Evolutionary conservation across 2,329 filamentous ascomycete species (phyloP), one percentile per base, ranked within the genome.

Genomic region (Fonsecaea pedrosoi): DNA sequence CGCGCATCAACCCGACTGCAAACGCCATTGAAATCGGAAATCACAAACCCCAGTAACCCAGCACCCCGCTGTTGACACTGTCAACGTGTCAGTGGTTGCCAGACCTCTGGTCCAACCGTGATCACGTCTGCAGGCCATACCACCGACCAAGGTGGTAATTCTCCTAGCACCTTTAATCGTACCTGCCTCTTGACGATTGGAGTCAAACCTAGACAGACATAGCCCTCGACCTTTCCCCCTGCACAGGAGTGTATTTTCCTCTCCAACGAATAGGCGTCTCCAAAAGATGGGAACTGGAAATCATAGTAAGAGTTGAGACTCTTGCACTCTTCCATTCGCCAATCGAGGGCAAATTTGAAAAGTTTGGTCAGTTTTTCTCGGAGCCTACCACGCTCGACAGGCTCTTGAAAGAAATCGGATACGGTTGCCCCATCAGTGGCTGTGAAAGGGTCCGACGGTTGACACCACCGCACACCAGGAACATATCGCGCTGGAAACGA

Each of bases 261-360:
- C 8, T 21, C 15, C 3, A 7, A 0, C 7, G 3, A 4, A 12
- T n/a, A 60, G 42, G 42, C 40, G 7, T 60, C 25, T 3, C 57
- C 57, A 15, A 60, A 48, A 32, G 21, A 2, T 35, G 57, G 57
- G 40, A 60, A 48, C 8, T 12, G 9, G 40, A 34, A 50, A 12
- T 2, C 1, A 35, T 25, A 50, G 4, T 6, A 13, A 32, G 21
- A 7, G 13, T 48, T 10, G 25, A 60, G n/a, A 18, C 10, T 50
- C 30, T 60, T 48, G 13, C 18, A n/a, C 18, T 18, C 30, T 3
- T 3, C 57, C 13, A 34, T 45, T 8, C 57, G 12, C 25, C 38
- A 45, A 7, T 50, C 15, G 40, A 60, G 40, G 6, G 57, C 40
- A 18, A 3, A 21, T 34, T 50, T 42, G 18, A 50, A 60, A 48